Conservation (phyloP, 139 green algal species). For the Chlamydomonas sp. region DNA sequence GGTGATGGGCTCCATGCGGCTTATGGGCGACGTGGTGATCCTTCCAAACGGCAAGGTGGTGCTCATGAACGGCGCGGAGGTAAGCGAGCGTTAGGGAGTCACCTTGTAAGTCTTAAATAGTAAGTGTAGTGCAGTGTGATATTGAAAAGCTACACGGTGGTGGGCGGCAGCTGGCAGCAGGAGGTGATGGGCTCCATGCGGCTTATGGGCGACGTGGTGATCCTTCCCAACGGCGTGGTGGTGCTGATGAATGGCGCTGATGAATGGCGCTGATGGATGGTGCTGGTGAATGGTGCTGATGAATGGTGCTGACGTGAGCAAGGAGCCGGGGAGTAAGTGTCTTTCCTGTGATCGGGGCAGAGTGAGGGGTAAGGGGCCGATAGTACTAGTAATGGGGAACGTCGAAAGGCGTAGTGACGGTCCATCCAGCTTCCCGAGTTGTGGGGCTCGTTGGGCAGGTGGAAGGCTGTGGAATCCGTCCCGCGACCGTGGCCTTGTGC, state of each 20-base stretch:
- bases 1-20: conserved; percentile 6
- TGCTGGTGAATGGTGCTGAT: too few species aligned
- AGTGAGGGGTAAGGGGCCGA: too few species aligned
- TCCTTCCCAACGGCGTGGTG: conserved; percentile 27
- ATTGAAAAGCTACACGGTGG: too few species aligned
- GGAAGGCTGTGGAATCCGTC: too few species aligned
- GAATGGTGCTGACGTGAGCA: too few species aligned
- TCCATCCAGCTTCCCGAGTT: too few species aligned
- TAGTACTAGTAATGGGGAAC: too few species aligned
- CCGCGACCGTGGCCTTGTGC: too few species aligned
- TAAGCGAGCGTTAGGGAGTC: not conserved
- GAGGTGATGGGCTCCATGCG: conserved; percentile 30
- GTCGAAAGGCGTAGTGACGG: too few species aligned
- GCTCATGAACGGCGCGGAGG: conserved; percentile 41
- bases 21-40: conserved; percentile 41
- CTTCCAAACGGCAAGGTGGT: conserved; percentile 46
- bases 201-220: conserved; percentile 26
- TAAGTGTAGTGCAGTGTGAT: not conserved
- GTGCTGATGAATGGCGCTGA: conserved; percentile 44
- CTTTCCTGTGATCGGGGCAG: too few species aligned
- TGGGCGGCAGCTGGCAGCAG: conserved; percentile 4
- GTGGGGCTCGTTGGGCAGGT: too few species aligned
- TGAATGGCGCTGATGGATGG: not conserved
- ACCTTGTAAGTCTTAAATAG: not conserved
- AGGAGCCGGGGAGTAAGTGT: too few species aligned